Evolutionary conservation across 371 early-diverging fungal genomes (phyloP).

Genomic region (Apophysomyces variabilis): DNA sequence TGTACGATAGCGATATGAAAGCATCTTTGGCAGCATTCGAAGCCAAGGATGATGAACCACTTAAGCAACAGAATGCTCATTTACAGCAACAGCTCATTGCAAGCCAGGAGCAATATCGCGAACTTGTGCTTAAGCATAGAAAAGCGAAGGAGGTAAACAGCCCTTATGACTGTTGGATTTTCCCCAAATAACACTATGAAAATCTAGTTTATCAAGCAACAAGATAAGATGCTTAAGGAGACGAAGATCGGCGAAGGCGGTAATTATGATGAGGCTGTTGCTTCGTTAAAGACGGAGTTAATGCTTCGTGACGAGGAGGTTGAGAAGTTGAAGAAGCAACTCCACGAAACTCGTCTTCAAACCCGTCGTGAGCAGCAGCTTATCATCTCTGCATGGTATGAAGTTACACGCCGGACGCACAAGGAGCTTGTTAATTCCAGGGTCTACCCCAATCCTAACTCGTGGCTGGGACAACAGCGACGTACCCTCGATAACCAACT

Average conservation of each 20-base stretch:
- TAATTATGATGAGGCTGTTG: slow-evolving; percentile 70
- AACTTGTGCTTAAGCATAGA: slow-evolving; percentile 61
- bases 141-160: slow-evolving; percentile 75
- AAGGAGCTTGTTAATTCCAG: slow-evolving; percentile 51
- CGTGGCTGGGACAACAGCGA: slow-evolving; percentile 79
- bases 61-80: slow-evolving; percentile 61
- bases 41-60: slow-evolving; percentile 65
- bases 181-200: background rate
- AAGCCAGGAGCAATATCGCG: slow-evolving; percentile 66
- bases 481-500: slow-evolving; percentile 60
- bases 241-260: slow-evolving; percentile 24
- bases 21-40: slow-evolving; percentile 74
- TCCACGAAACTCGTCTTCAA: slow-evolving; percentile 61
- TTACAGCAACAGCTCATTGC: slow-evolving; percentile 58
- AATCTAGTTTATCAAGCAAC: slow-evolving; percentile 50
- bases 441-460: slow-evolving; percentile 63
- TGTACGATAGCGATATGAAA: slow-evolving; percentile 55
- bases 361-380: slow-evolving; percentile 72
- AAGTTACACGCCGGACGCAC: slow-evolving; percentile 56
- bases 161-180: background rate
- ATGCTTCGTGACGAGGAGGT: slow-evolving; percentile 67
- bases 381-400: slow-evolving; percentile 81
- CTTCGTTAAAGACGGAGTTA: slow-evolving; percentile 69
- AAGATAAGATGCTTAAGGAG: slow-evolving; percentile 59
- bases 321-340: slow-evolving; percentile 67